These are phyloP conservation scores for Phaeosphaeria sp. DNA, from an alignment of 2,329 filamentous ascomycete species.

Conservation along the genomic window DNA sequence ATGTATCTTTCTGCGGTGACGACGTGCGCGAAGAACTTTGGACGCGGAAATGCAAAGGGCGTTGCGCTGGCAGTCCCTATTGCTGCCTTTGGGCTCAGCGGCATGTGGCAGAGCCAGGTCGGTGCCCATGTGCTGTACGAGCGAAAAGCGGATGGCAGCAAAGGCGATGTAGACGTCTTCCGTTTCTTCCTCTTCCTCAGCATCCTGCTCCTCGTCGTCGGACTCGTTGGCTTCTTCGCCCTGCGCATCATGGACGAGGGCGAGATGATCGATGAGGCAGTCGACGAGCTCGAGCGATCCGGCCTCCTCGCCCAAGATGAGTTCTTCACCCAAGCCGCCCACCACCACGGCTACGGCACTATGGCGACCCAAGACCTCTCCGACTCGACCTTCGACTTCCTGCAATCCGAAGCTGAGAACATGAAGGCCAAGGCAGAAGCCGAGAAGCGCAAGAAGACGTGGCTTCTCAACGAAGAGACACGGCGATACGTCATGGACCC, in stretches of 20 bases:
- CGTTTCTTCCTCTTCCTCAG: conserved; percentile 88
- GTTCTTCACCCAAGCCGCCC: conserved; percentile 68
- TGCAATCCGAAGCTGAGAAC: conserved; percentile 55
- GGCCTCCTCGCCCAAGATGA: conserved; percentile 79
- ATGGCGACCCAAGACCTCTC: conserved; percentile 56
- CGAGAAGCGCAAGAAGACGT: conserved; percentile 78
- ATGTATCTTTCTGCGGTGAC: conserved; percentile 94
- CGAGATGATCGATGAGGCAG: conserved; percentile 86
- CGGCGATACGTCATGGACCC: conserved; percentile 81
- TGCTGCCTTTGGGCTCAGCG: conserved; percentile 89
- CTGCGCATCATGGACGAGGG: conserved; percentile 83
- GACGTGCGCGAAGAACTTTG: conserved; percentile 98
- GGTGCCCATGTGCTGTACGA: conserved; percentile 81
- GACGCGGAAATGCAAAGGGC: conserved; percentile 83
- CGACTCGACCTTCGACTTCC: conserved; percentile 56
- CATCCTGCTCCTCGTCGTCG: conserved; percentile 72
- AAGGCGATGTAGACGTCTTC: conserved; percentile 74
- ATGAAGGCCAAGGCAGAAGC: conserved; percentile 57
- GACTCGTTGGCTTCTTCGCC: conserved; percentile 75
- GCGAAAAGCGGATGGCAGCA: conserved; percentile 65
- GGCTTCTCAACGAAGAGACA: conserved; percentile 91
- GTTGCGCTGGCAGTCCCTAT: conserved; percentile 90
- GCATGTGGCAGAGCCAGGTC: conserved; percentile 94
- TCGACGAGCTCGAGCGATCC: conserved; percentile 89
- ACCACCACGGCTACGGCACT: conserved; percentile 69